phyloP scores from a whole-genome alignment of 2,329 filamentous ascomycete genomes.

The Teratosphaeria viscida region DNA sequence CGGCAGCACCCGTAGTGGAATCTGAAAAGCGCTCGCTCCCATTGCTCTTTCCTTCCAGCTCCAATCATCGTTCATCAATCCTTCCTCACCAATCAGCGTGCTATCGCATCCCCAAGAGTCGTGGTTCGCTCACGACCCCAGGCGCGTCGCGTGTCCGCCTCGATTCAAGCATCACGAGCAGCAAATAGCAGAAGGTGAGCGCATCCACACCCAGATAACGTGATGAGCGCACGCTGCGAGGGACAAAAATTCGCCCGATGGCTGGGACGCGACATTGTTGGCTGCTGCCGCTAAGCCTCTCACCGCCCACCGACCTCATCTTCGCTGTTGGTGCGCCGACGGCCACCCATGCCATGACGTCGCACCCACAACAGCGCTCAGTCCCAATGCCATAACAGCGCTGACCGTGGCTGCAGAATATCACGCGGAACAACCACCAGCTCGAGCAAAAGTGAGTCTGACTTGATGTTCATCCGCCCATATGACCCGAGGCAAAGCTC shows the following conservation, averaged over 20 bases:
- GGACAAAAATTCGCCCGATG: background rate
- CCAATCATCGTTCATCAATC: background rate
- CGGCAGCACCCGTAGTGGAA: background rate
- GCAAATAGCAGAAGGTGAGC: background rate
- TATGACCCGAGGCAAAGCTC: background rate
- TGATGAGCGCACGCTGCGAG: conserved; percentile 2
- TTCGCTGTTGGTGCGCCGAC: background rate
- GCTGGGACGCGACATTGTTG: conserved; percentile 1
- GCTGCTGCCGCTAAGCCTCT: background rate
- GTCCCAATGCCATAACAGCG: background rate
- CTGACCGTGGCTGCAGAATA: background rate
- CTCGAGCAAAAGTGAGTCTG: background rate
- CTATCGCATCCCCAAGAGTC: background rate
- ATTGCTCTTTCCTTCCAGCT: background rate
- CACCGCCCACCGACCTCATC: background rate
- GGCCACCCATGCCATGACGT: background rate
- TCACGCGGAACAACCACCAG: background rate
- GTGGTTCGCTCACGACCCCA: background rate
- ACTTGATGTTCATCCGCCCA: background rate
- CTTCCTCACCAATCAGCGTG: conserved; percentile 1
- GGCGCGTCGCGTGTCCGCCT: background rate
- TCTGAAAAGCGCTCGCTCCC: background rate
- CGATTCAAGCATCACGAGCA: conserved; percentile 1
- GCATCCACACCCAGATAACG: conserved; percentile 1
- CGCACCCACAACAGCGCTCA: background rate